Percentiles rank a stretch among this genome's conserved stretches.
These are phyloP conservation scores for Helminthosporium solani DNA, from an alignment of 2,329 filamentous ascomycete genomes.

Conservation along the genomic window DNA sequence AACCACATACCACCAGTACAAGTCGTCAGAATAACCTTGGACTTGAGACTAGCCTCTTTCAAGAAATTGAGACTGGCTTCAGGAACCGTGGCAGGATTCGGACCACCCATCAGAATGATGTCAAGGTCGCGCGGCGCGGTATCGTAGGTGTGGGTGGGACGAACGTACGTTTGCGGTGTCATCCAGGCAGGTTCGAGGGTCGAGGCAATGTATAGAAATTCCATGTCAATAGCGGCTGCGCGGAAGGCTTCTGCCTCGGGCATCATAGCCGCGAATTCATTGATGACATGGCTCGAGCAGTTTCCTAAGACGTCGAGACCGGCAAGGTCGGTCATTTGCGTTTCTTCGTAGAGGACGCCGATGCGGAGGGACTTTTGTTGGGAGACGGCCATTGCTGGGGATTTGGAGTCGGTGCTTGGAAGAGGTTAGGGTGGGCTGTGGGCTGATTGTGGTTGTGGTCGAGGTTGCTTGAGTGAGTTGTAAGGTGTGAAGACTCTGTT, in stretches of 20 bases:
- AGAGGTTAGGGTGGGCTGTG: neutral
- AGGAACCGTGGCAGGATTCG: constrained; percentile 32
- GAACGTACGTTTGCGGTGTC: constrained; percentile 35
- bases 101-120: constrained; percentile 44
- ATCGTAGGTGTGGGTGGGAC: constrained; percentile 40
- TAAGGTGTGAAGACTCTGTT: too few relatives aligned
- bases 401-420: neutral
- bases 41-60: constrained; percentile 34
- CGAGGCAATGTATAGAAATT: constrained; percentile 44
- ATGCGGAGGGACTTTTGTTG: constrained; percentile 37
- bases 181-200: constrained; percentile 33
- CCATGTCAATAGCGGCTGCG: constrained; percentile 30
- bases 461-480: neutral
- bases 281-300: constrained; percentile 31
- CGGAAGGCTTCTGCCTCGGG: constrained; percentile 16
- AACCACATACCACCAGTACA: constrained; percentile 46
- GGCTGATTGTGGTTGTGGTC: too few relatives aligned
- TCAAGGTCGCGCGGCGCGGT: constrained; percentile 46
- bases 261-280: constrained; percentile 15
- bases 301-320: constrained; percentile 46
- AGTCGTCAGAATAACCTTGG: constrained; percentile 42
- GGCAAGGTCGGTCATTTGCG: constrained; percentile 45
- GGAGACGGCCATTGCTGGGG: neutral
- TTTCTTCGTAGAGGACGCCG: constrained; percentile 43
- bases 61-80: constrained; percentile 40